Evolutionary conservation across 2,329 filamentous ascomycete genomes (phyloP).

Genomic region (Diaporthe batatas): DNA sequence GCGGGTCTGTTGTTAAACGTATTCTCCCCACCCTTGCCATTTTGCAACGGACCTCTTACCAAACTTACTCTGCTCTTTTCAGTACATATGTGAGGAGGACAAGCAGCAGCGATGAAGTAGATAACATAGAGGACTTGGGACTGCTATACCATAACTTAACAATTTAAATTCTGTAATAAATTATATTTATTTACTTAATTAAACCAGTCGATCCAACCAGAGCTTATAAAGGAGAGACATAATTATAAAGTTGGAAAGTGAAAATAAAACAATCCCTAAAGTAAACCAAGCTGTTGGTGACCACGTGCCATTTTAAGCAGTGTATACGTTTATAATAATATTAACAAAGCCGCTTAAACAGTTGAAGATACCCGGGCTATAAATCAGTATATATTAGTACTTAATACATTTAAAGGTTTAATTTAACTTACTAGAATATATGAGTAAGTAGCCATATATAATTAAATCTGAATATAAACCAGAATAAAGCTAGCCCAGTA

Average conservation of each 20-base stretch:
- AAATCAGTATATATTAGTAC: neutral
- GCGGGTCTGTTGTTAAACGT: too few relatives aligned
- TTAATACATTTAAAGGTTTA: neutral
- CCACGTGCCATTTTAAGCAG: constrained; percentile 1
- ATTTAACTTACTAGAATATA: neutral
- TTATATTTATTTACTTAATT: too few relatives aligned
- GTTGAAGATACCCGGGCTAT: neutral
- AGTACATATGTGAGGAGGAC: too few relatives aligned
- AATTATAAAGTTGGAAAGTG: neutral
- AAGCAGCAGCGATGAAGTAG: too few relatives aligned
- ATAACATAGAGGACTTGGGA: too few relatives aligned
- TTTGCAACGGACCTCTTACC: too few relatives aligned
- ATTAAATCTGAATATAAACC: neutral
- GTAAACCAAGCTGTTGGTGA: constrained; percentile 7
- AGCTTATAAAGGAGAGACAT: too few relatives aligned
- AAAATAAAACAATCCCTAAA: neutral
- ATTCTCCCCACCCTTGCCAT: too few relatives aligned
- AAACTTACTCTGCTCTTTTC: too few relatives aligned
- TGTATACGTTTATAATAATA: constrained; percentile 10
- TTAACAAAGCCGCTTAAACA: neutral
- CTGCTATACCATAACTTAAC: too few relatives aligned
- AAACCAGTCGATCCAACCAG: too few relatives aligned
- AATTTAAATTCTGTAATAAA: too few relatives aligned
- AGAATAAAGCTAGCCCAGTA: neutral
- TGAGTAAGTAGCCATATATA: neutral